Conservation (phyloP, 2,329 filamentous ascomycete species). For the Ophiostoma sp. region DNA sequence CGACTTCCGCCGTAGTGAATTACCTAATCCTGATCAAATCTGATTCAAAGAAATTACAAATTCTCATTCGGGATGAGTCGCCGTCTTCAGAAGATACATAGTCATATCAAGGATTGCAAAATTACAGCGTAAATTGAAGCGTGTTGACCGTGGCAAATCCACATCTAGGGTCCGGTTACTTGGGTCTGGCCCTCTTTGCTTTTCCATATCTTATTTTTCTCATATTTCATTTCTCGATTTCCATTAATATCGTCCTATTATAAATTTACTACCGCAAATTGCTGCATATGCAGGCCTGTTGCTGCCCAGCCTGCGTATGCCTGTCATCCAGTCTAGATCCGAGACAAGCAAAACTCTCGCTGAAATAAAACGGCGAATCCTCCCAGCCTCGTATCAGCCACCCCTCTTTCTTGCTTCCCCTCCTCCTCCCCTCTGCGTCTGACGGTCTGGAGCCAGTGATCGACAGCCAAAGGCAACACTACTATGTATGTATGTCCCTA, state of each 20-base stretch:
- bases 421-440: background rate
- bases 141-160: background rate
- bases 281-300: constrained; percentile 9
- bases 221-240: background rate
- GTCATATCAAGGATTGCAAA: background rate
- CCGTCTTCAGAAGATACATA: no score
- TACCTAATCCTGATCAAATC: background rate
- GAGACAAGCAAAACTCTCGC: background rate
- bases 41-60: background rate
- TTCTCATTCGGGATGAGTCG: no score
- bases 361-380: background rate
- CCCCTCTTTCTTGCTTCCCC: constrained; percentile 1
- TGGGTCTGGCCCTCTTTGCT: background rate
- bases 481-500: background rate
- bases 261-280: background rate
- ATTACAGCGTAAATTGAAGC: background rate
- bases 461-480: background rate
- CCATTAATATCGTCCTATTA: background rate
- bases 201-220: background rate
- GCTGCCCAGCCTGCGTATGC: background rate
- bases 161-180: background rate
- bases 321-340: constrained; percentile 5
- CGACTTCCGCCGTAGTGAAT: background rate
- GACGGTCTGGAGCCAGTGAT: constrained; percentile 7
- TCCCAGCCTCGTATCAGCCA: constrained; percentile 13